These are phyloP conservation scores for Gastrodia elata DNA, from an alignment of 106 monocot genomes.

Conservation along the genomic window DNA sequence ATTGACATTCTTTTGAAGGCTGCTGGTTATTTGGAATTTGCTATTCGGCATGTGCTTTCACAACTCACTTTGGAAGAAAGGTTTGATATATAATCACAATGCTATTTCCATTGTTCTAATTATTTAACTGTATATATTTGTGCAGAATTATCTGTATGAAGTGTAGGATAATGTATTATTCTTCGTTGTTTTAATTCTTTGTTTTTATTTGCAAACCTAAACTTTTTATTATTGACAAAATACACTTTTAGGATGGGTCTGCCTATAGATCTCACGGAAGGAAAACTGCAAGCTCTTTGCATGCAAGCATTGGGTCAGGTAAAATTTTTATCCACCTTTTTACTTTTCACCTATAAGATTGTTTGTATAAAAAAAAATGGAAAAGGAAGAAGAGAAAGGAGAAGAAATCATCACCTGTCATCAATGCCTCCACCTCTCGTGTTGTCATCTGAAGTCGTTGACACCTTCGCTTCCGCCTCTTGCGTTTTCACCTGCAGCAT, in stretches of 20 bases:
- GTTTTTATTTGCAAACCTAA: not conserved
- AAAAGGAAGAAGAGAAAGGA: too few relatives aligned
- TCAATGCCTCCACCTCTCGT: too few relatives aligned
- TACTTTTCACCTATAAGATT: not conserved
- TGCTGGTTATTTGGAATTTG: conserved; percentile 76
- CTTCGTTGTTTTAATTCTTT: not conserved
- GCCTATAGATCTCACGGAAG: conserved; percentile 69
- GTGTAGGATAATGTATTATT: not conserved
- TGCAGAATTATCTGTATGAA: conserved; percentile 6
- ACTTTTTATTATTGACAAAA: conserved; percentile 2
- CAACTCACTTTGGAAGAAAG: conserved; percentile 36
- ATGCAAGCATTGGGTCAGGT: conserved; percentile 86
- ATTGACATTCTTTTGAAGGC: conserved; percentile 67
- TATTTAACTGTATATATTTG: not conserved
- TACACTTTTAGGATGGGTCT: conserved; percentile 55
- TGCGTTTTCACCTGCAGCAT: too few relatives aligned
- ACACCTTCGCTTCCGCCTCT: too few relatives aligned
- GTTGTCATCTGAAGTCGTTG: too few relatives aligned
- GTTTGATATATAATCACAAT: conserved; percentile 19
- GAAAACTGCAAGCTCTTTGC: conserved; percentile 51
- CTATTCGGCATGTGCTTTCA: conserved; percentile 47
- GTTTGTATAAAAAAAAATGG: too few relatives aligned
- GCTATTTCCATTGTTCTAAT: not conserved
- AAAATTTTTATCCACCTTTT: conserved; percentile 5
- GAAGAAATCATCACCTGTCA: too few relatives aligned